Conservation (phyloP, 163 green algal genomes). For the Scenedesmus sp. region DNA sequence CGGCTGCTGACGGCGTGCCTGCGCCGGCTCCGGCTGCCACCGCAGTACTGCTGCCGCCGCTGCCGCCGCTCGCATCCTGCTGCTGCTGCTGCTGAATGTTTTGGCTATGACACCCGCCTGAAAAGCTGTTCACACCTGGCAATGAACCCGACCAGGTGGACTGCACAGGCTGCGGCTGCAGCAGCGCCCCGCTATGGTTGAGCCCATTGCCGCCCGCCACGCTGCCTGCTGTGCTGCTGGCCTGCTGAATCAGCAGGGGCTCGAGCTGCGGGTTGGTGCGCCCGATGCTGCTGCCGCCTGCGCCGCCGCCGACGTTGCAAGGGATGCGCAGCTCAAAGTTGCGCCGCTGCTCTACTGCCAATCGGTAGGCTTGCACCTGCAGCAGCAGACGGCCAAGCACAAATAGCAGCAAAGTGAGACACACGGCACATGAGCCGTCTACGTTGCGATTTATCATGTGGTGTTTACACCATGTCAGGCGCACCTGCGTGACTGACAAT, state of each 20-base stretch:
- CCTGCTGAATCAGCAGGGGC: neutral
- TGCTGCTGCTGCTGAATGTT: neutral
- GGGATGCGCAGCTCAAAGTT: slow-evolving; percentile 52
- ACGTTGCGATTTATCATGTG: no score
- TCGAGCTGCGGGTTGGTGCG: neutral
- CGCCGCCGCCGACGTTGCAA: slow-evolving; percentile 9
- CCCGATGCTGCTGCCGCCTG: neutral
- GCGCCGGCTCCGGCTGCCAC: slow-evolving; percentile 5
- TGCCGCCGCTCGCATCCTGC: neutral
- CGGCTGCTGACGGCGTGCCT: neutral
- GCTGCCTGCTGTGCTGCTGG: neutral
- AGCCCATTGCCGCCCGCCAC: neutral
- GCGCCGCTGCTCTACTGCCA: slow-evolving; percentile 50
- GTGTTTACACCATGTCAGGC: no score
- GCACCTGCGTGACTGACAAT: no score
- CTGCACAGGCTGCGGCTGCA: neutral
- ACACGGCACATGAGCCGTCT: neutral
- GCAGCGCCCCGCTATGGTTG: neutral
- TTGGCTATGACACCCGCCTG: neutral
- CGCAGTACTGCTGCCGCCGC: neutral
- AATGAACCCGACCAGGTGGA: neutral
- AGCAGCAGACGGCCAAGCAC: neutral
- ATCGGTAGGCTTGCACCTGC: slow-evolving; percentile 47
- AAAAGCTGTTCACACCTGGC: neutral
- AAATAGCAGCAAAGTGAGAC: neutral